Percentiles rank a stretch among this genome's conserved stretches.
phyloP scores from a whole-genome alignment of 176 grass and related monocot genomes.

The Lolium multiflorum region DNA sequence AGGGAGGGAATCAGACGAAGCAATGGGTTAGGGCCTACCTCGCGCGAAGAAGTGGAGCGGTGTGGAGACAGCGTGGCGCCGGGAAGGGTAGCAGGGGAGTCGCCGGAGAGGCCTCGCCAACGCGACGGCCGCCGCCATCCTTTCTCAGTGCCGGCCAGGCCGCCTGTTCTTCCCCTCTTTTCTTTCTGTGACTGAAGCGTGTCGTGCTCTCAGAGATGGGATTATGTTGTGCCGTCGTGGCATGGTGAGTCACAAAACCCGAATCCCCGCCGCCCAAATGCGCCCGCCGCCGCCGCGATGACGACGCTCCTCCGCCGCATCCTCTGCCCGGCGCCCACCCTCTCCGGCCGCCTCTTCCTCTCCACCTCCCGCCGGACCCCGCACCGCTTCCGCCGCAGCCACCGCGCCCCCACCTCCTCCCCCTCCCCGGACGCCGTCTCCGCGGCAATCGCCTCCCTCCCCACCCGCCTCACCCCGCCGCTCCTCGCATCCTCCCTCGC shows the following conservation, averaged over 20 bases:
- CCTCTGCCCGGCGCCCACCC: background rate
- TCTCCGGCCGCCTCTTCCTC: conserved; percentile 38
- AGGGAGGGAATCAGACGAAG: background rate
- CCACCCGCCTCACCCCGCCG: conserved; percentile 62
- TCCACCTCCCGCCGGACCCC: conserved; percentile 46
- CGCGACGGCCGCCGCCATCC: conserved; percentile 51
- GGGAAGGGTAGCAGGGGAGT: conserved; percentile 25
- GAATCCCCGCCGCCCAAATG: conserved; percentile 25
- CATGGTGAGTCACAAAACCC: background rate
- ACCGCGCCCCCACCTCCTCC: conserved; percentile 17
- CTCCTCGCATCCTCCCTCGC: conserved; percentile 59
- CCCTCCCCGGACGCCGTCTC: conserved; percentile 41
- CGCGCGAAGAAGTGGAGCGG: conserved; percentile 43
- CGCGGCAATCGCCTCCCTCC: conserved; percentile 64
- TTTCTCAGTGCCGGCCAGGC: background rate
- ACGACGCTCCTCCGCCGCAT: conserved; percentile 40
- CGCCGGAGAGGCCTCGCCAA: conserved; percentile 56
- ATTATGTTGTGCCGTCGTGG: background rate
- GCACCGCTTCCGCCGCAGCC: conserved; percentile 54
- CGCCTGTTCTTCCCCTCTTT: conserved; percentile 22
- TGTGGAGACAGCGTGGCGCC: background rate
- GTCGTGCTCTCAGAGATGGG: background rate
- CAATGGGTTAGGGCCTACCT: conserved; percentile 38
- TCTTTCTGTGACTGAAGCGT: conserved; percentile 7
- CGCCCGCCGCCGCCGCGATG: conserved; percentile 41